Percentiles rank a stretch among this genome's conserved stretches.
Evolutionary conservation across 1,139 yeast species (phyloP).

Genomic region (Nematodospora anomalae): DNA sequence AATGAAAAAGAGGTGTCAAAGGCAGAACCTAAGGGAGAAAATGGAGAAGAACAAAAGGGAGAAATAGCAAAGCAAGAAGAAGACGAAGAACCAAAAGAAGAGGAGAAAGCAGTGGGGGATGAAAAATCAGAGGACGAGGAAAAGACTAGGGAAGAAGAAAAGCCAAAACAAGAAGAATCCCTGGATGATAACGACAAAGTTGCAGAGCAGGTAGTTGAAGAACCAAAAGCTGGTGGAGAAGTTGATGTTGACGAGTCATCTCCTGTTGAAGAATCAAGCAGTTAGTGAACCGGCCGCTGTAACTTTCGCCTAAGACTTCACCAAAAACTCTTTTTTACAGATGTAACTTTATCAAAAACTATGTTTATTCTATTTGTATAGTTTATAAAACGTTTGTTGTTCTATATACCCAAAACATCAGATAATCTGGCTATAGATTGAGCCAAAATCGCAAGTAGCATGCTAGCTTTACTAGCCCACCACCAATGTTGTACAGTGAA

Average conservation of each 20-base stretch:
- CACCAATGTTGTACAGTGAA: conserved; percentile 89
- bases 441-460: conserved; percentile 46
- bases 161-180: conserved; percentile 6
- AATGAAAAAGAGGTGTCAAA: conserved; percentile 10
- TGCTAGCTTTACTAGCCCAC: conserved; percentile 80
- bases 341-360: too few species aligned
- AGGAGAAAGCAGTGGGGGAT: conserved; percentile 10
- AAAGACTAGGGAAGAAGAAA: conserved; percentile 6
- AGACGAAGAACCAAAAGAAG: conserved; percentile 15
- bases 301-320: too few species aligned
- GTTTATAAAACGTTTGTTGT: too few species aligned
- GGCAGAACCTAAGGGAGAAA: conserved; percentile 10
- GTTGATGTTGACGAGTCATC: too few species aligned
- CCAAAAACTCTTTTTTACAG: too few species aligned
- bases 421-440: conserved; percentile 26
- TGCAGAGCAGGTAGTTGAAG: conserved; percentile 2
- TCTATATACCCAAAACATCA: not conserved
- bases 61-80: conserved; percentile 4
- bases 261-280: not conserved
- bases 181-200: conserved; percentile 3
- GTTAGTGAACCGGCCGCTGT: too few species aligned
- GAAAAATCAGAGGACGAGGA: conserved; percentile 14
- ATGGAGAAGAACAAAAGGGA: conserved; percentile 6
- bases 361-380: too few species aligned
- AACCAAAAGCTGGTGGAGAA: conserved; percentile 3